Conservation (phyloP, 2,329 filamentous ascomycete genomes). For the Sarocladium kiliense region DNA sequence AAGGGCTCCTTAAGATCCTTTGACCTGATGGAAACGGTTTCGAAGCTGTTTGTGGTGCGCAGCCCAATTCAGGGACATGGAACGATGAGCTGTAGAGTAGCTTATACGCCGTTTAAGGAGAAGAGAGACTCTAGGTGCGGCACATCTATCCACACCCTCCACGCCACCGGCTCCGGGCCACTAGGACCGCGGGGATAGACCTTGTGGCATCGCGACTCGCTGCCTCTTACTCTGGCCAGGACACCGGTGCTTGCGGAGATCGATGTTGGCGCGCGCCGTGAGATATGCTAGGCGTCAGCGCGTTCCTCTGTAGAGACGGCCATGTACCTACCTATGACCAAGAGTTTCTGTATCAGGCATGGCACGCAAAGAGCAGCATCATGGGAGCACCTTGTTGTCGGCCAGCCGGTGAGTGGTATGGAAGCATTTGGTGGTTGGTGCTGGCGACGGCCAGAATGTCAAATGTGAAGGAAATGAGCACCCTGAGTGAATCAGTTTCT, state of each 20-base stretch:
- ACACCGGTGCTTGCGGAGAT: background rate
- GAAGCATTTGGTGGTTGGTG: no score
- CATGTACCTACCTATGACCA: background rate
- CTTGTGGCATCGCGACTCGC: constrained; percentile 14
- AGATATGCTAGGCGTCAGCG: background rate
- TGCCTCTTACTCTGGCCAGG: constrained; percentile 12
- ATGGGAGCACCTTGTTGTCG: background rate
- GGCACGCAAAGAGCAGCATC: background rate
- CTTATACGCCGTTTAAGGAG: background rate
- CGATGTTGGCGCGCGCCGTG: background rate
- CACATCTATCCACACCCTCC: constrained; percentile 1
- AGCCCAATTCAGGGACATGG: no score
- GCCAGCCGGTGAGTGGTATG: background rate
- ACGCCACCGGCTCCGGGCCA: background rate
- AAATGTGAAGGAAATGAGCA: no score
- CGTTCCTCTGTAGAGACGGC: no score
- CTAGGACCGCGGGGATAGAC: constrained; percentile 4
- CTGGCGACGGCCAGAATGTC: no score
- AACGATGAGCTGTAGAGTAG: background rate
- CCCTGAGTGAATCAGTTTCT: no score
- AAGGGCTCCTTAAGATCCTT: no score
- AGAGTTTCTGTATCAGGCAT: background rate
- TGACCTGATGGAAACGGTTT: no score
- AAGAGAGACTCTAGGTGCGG: background rate
- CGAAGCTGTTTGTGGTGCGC: no score